Evolutionary conservation across 2,329 filamentous ascomycete species (phyloP), one percentile per base, ranked within the genome.

Genomic region (Phoma sp.): DNA sequence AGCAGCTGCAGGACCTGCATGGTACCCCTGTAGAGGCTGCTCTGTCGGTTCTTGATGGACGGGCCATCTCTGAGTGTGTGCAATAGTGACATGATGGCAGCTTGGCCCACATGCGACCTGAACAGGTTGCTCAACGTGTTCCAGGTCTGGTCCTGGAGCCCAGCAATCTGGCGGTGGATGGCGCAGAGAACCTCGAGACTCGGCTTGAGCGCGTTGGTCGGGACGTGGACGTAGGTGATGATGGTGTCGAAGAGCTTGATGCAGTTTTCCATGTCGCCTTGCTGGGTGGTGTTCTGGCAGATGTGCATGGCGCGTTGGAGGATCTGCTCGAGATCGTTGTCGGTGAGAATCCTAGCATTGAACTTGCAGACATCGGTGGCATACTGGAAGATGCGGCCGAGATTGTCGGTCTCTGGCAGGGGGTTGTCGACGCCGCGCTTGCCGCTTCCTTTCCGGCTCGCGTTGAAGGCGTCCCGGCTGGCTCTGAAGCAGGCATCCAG

Each of bases 141-240:
- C 89, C 89, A 92, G 3, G 89, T 83, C 36, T 84, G 81, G 58
- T 87, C 85, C 54, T 85, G 80, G 10, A 90, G 80, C 40, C 76
- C 79, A 12, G 79, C 77, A 2, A 92, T 84, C 45, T 90, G 79
- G 57, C 84, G 86, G 70, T 89, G 88, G 56, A 92, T 88, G 36
- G 87, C 88, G 65, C 88, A 88, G 48, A 93, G 78, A 4, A 92
- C 84, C 58, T 88, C 85, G 32, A 93, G 81, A 66, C 87, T 91
- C 31, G 83, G 81, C 62, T 83, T 83, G 36, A 92, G 80, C 55
- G 85, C 86, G 50, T 79, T 78, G 45, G 76, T 78, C 0, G 90
- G 89, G 40, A 93, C 85, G 31, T 86, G 84, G 4, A 88, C 87
- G 69, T 89, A 91, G 0, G 87, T 91, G 49, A 91, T 86, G 52